phyloP scores from a whole-genome alignment of 306 rosid species.

The Argentina anserina region DNA sequence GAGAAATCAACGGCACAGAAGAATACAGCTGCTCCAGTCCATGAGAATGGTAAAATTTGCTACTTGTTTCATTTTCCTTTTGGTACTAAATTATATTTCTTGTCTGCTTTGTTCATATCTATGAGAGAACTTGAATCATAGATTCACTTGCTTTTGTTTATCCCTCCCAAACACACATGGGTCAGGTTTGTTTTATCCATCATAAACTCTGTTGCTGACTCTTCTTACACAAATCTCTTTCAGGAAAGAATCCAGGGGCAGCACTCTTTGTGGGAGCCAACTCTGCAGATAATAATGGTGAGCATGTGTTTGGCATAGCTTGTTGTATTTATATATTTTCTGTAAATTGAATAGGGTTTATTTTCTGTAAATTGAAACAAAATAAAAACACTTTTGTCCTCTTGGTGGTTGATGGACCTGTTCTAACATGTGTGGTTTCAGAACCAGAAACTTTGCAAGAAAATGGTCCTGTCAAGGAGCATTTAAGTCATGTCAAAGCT shows the following conservation, averaged over 20 bases:
- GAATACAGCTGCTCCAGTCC: constrained; percentile 37
- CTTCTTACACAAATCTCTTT: constrained; percentile 17
- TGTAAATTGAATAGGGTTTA: neutral
- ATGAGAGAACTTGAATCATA: neutral
- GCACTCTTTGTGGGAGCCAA: constrained; percentile 31
- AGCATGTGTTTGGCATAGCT: neutral
- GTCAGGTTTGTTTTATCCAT: neutral
- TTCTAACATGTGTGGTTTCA: constrained; percentile 26
- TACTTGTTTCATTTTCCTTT: constrained; percentile 3
- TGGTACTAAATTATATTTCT: neutral
- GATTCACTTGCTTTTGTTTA: neutral
- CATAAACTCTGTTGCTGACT: too few relatives aligned
- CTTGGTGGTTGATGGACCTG: neutral
- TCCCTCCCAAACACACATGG: neutral
- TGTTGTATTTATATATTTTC: neutral
- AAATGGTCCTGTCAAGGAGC: constrained; percentile 51
- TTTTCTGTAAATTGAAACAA: neutral
- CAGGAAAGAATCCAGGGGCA: constrained; percentile 42
- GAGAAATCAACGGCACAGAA: constrained; percentile 52
- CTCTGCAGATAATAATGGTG: constrained; percentile 30
- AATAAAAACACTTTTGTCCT: neutral
- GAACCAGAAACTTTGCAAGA: constrained; percentile 45
- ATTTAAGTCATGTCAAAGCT: constrained; percentile 34
- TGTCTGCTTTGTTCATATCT: neutral
- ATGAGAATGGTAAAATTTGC: constrained; percentile 58